Evolutionary conservation across 139 green algal genomes (phyloP), one percentile per base, ranked within the genome.

Genomic region (Pleodorina starrii): DNA sequence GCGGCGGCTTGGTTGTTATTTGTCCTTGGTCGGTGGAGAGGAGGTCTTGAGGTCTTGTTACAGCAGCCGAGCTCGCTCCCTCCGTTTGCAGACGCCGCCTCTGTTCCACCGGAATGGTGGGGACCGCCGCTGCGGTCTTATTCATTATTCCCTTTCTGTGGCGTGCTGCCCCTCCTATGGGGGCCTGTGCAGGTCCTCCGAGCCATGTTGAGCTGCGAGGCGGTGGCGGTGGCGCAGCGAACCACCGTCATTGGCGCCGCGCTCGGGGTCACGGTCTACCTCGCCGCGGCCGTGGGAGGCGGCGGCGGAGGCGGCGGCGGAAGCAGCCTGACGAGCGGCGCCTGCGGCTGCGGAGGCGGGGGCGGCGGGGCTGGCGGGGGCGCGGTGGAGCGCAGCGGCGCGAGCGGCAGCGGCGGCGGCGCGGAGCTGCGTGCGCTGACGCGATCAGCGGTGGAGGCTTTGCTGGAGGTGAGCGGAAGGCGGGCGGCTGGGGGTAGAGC

Each of bases 181-280:
- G 29, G 29, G 21, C 7, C 12, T 10, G 35, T 2, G 32, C 69
- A 92, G 81, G 78, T 90, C 36, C 87, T 89, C 36, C 91, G 85
- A 36, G 90, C 89, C 48, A 85, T 94, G 43, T 48, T 73, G 60
- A 96, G 90, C 90, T 95, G 93, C 73, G 90, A 97, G 87, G 93
- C 93, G 29, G 94, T 97, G 57, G 93, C 90, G 10, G 89, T 96
- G 5, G 95, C 94, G 3, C 80, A 94, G 76, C 77, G 88, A 27
- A 92, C 87, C 60, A 92, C 94, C 73, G 84, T 96, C 50, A 54
- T 85, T 23, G 86, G 88, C 0, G 86, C 76, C 4, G 71, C 92
- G 60, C 87, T 98, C 72, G 91, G 91, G 23, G 87, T 91, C 63
- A 95, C 91, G 2, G 88, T 96, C 32, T 97, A 96, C 84, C 77